These are phyloP conservation scores for Karstenula rhodostoma DNA, from an alignment of 2,329 filamentous ascomycete species.

Conservation along the genomic window DNA sequence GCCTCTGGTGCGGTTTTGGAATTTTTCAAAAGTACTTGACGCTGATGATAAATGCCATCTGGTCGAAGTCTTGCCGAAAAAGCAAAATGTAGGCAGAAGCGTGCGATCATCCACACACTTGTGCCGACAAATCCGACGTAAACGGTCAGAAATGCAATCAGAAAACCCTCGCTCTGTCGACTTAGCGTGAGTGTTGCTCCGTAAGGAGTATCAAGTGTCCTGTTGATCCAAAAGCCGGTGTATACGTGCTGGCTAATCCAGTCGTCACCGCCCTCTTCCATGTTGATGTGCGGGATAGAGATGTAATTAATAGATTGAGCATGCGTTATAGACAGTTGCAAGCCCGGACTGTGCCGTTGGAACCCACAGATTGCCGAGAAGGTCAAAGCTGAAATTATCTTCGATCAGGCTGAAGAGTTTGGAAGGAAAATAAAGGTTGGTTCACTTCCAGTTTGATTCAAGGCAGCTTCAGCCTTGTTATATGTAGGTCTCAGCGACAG, in stretches of 20 bases:
- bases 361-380: too few relatives aligned
- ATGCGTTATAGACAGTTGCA: too few relatives aligned
- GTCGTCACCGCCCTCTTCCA: neutral
- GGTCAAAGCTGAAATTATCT: too few relatives aligned
- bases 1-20: constrained; percentile 21
- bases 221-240: neutral
- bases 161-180: constrained; percentile 19
- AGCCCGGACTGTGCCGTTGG: neutral
- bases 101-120: constrained; percentile 25
- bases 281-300: neutral
- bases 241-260: neutral
- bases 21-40: constrained; percentile 46
- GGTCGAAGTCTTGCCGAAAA: constrained; percentile 14
- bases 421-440: too few relatives aligned
- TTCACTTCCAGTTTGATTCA: too few relatives aligned
- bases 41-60: constrained; percentile 43
- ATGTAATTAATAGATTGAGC: too few relatives aligned
- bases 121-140: constrained; percentile 23
- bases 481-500: too few relatives aligned
- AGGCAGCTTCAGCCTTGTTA: too few relatives aligned
- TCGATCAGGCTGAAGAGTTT: too few relatives aligned
- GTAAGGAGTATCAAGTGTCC: neutral
- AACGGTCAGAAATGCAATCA: constrained; percentile 34
- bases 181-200: constrained; percentile 30
- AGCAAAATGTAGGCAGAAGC: constrained; percentile 19